These are phyloP conservation scores for Cryphonectria radicalis DNA, from an alignment of 2,329 filamentous ascomycete genomes.

Conservation along the genomic window DNA sequence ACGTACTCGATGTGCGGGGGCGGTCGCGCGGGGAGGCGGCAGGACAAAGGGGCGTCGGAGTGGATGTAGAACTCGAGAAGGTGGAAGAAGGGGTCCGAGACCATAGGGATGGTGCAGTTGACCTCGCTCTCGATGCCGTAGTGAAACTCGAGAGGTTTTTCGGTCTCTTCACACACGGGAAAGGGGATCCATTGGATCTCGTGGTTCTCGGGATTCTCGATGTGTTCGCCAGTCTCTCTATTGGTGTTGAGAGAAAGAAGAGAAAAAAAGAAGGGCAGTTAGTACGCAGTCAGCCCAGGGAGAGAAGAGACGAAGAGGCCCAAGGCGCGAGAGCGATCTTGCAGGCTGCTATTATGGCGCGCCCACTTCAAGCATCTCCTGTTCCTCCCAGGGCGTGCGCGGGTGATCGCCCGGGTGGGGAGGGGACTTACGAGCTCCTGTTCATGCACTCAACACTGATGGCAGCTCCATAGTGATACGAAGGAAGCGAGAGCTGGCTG, in stretches of 20 bases:
- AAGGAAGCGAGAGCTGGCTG: conserved; percentile 54
- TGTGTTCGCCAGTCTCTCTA: conserved; percentile 88
- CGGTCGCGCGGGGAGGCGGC: conserved; percentile 83
- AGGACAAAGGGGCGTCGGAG: conserved; percentile 90
- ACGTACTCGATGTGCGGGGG: conserved; percentile 58
- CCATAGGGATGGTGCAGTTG: conserved; percentile 80
- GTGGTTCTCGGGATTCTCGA: conserved; percentile 73
- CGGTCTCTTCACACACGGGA: conserved; percentile 86
- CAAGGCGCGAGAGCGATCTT: background rate
- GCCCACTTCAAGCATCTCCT: background rate
- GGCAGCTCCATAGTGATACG: conserved; percentile 68
- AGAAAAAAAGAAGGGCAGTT: background rate
- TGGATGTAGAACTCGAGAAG: conserved; percentile 97
- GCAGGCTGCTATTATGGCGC: background rate
- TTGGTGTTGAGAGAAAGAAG: background rate
- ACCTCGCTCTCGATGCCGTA: conserved; percentile 83
- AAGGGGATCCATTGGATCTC: conserved; percentile 93
- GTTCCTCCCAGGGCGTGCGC: background rate
- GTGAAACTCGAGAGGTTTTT: conserved; percentile 77
- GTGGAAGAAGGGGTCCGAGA: conserved; percentile 82
- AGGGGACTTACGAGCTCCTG: conserved; percentile 65
- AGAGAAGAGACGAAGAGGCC: background rate
- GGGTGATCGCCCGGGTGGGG: background rate
- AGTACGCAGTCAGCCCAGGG: conserved; percentile 4
- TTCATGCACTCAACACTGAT: conserved; percentile 77